Evolutionary conservation across 176 grass and related monocot genomes (phyloP).

Genomic region (Elymus sibiricus): DNA sequence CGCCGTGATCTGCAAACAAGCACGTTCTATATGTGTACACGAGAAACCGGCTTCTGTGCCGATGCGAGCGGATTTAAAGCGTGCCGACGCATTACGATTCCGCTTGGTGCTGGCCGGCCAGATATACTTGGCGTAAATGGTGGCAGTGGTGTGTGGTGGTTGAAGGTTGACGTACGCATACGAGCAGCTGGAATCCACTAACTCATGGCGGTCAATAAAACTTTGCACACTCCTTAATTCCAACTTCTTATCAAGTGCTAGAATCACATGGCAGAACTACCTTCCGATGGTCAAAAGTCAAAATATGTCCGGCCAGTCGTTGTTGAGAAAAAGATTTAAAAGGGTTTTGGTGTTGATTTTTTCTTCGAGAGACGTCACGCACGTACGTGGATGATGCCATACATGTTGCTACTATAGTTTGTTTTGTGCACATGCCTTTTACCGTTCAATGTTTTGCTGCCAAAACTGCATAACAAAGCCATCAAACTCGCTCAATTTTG

Average conservation of each 20-base stretch:
- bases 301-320: neutral
- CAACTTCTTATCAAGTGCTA: neutral
- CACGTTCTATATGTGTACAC: neutral
- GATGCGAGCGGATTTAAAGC: neutral
- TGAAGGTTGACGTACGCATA: slow-evolving; percentile 30
- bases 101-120: neutral
- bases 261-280: neutral
- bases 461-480: neutral
- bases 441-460: neutral
- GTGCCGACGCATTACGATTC: neutral
- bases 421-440: neutral
- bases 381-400: neutral
- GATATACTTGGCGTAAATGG: neutral
- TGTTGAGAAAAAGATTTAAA: neutral
- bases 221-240: neutral
- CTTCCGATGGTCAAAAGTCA: slow-evolving; percentile 6
- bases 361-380: neutral
- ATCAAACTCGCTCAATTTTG: no score
- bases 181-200: neutral
- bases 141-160: neutral
- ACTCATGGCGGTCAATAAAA: neutral
- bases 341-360: neutral
- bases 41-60: neutral
- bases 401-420: neutral
- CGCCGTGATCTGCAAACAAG: neutral